Percentiles rank a stretch among this genome's conserved stretches.
These are phyloP conservation scores for Axilococcus clingmanii DNA, from an alignment of 139 green algal genomes.

Conservation along the genomic window DNA sequence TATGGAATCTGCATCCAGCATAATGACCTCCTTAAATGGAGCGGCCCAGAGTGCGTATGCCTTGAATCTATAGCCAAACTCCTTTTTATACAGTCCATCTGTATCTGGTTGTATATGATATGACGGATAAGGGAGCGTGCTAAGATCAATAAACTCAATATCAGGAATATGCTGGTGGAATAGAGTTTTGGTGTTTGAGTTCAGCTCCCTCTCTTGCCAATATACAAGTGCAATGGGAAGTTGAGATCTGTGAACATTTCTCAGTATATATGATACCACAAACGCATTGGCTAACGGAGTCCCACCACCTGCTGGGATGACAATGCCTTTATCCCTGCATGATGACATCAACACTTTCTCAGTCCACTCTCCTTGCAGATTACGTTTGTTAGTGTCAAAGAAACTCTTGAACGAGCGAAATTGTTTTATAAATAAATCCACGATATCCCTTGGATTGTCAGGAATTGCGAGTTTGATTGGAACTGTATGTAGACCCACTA, in stretches of 20 bases:
- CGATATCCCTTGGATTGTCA: too few species aligned
- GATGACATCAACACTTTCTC: too few species aligned
- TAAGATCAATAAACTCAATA: not conserved
- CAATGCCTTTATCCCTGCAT: too few species aligned
- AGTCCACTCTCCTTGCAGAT: too few species aligned
- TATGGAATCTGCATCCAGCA: conserved; percentile 27
- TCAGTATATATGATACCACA: conserved; percentile 6
- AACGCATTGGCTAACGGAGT: conserved; percentile 14
- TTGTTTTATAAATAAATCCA: too few species aligned
- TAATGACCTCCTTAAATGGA: conserved; percentile 16
- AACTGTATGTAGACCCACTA: too few species aligned
- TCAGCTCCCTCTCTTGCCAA: conserved; percentile 1
- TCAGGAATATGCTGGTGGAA: conserved; percentile 2
- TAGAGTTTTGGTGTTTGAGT: not conserved
- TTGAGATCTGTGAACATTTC: conserved; percentile 3
- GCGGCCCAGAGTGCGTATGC: conserved; percentile 5
- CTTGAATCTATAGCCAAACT: conserved; percentile 18
- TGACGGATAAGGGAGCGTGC: not conserved
- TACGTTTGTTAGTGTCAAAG: too few species aligned
- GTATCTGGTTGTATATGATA: not conserved
- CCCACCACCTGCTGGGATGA: conserved; percentile 8
- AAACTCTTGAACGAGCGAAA: too few species aligned
- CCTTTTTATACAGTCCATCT: not conserved
- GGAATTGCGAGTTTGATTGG: too few species aligned
- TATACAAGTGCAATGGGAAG: conserved; percentile 14